Conservation (phyloP, 148 eudicot species). For the Vaccinium vitisidaea region DNA sequence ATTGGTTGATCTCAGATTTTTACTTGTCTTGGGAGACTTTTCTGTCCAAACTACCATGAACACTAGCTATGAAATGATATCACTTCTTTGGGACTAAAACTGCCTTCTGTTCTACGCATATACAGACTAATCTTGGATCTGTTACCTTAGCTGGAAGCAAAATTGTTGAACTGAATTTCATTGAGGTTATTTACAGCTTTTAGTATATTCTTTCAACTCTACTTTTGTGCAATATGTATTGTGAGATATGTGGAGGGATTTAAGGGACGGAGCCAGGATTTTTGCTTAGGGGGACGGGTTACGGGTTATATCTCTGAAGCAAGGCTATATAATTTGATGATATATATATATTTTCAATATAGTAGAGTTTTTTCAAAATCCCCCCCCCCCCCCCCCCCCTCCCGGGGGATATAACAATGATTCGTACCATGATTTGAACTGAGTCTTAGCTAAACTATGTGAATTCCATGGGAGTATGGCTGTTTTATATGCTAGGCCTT, state of each 20-base stretch:
- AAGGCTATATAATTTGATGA: no score
- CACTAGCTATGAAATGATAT: neutral
- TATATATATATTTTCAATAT: no score
- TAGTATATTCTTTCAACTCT: neutral
- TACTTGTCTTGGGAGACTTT: neutral
- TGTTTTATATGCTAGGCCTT: no score
- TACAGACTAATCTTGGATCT: neutral
- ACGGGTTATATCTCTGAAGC: no score
- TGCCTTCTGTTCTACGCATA: neutral
- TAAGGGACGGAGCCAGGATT: no score
- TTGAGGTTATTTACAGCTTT: neutral
- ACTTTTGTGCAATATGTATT: no score
- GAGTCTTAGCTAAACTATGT: neutral
- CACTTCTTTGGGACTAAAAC: neutral
- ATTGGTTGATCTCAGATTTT: neutral
- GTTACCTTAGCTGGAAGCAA: neutral
- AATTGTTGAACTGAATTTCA: neutral
- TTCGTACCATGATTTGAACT: neutral
- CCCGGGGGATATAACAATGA: no score
- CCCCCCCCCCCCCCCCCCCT: no score
- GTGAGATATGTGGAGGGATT: no score
- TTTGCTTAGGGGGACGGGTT: no score
- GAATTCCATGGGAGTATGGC: neutral
- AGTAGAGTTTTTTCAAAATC: no score
- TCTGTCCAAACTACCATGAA: neutral